A percentile compares a stretch with the other conserved stretches of the same genome.
Conservation (phyloP, 177 flowering plant species). For the Vitis hybrid region DNA sequence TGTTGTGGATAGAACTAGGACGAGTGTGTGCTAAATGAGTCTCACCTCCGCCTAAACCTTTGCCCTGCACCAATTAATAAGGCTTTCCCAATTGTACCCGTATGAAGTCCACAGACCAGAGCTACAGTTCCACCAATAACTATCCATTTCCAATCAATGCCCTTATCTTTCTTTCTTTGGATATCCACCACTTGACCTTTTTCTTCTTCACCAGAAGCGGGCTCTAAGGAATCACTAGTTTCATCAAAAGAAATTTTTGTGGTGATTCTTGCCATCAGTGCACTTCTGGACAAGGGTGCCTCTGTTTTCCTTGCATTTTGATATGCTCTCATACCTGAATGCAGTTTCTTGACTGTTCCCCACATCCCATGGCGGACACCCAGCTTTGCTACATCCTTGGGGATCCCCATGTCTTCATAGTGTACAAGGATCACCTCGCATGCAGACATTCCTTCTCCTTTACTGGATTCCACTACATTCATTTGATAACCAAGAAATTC, state of each 20-base stretch:
- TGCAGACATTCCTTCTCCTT: conserved; percentile 85
- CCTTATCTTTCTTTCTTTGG: conserved; percentile 23
- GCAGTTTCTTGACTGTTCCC: conserved; percentile 94
- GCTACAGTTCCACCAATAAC: conserved; percentile 83
- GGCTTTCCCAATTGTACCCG: conserved; percentile 69
- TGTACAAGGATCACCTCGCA: conserved; percentile 89
- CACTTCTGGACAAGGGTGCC: conserved; percentile 55
- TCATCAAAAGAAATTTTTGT: conserved; percentile 53
- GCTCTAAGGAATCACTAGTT: conserved; percentile 26
- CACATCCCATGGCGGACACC: conserved; percentile 98
- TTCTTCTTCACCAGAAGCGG: conserved; percentile 36
- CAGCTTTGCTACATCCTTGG: conserved; percentile 91
- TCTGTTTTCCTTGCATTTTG: conserved; percentile 69
- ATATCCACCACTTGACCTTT: conserved; percentile 7
- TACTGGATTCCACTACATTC: conserved; percentile 77
- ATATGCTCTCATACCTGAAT: conserved; percentile 86
- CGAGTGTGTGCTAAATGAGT: background rate
- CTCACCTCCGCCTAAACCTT: conserved; percentile 46
- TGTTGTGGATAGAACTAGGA: too few species aligned
- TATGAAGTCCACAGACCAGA: conserved; percentile 70
- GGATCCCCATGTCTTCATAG: conserved; percentile 98
- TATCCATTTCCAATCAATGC: conserved; percentile 90
- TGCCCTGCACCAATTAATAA: conserved; percentile 75
- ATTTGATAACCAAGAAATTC: background rate
- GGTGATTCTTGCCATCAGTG: conserved; percentile 66